phyloP scores from a whole-genome alignment of 2,329 filamentous ascomycete species.

The Mollisia scopiformis region DNA sequence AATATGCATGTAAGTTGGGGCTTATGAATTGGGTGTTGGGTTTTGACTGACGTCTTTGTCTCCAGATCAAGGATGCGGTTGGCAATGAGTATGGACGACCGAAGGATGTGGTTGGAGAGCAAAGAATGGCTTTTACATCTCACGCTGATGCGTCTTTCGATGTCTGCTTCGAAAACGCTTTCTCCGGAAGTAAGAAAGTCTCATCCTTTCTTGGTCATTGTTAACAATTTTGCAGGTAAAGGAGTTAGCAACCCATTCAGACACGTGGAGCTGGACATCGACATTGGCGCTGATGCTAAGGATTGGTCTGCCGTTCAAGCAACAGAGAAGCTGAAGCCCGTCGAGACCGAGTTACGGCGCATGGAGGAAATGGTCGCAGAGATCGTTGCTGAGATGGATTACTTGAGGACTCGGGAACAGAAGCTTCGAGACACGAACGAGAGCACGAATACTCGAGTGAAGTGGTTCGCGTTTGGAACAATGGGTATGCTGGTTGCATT shows the following conservation, averaged over 20 bases:
- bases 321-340: slow-evolving; percentile 95
- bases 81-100: slow-evolving; percentile 95
- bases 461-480: slow-evolving; percentile 96
- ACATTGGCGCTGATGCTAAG: slow-evolving; percentile 63
- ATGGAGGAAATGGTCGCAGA: slow-evolving; percentile 90
- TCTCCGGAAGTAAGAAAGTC: slow-evolving; percentile 65
- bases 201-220: background rate
- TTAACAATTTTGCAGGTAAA: slow-evolving; percentile 18
- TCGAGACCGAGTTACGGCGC: slow-evolving; percentile 90
- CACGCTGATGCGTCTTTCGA: slow-evolving; percentile 92
- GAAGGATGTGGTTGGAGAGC: slow-evolving; percentile 84
- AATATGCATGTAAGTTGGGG: slow-evolving; percentile 81
- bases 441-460: slow-evolving; percentile 98
- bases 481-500: slow-evolving; percentile 88
- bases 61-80: slow-evolving; percentile 88
- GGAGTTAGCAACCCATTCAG: slow-evolving; percentile 52
- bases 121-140: slow-evolving; percentile 88
- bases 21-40: background rate
- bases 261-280: slow-evolving; percentile 55
- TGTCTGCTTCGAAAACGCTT: slow-evolving; percentile 91
- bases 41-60: slow-evolving; percentile 2
- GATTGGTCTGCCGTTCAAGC: slow-evolving; percentile 98
- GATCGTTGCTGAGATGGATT: slow-evolving; percentile 94
- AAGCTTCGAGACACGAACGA: slow-evolving; percentile 98
- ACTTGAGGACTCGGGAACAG: slow-evolving; percentile 86